phyloP scores from a whole-genome alignment of 2,329 filamentous ascomycete species.

The Lachnellula subtilissima region DNA sequence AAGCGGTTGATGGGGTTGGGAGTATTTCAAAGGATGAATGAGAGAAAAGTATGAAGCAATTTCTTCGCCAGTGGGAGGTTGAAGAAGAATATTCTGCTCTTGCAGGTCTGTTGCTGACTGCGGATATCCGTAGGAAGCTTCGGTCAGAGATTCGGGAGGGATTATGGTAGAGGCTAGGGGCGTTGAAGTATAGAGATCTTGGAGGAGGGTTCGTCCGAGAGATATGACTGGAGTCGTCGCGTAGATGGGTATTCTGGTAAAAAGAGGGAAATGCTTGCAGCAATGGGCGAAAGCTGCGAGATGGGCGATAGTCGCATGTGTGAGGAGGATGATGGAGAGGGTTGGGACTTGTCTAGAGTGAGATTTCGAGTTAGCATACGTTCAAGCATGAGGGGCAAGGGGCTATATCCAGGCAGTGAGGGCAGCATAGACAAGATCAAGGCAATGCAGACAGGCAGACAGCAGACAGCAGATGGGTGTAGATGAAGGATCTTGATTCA shows the following conservation, averaged over 20 bases:
- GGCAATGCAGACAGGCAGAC: neutral
- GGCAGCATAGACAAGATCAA: neutral
- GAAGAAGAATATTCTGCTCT: constrained; percentile 50
- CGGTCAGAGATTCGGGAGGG: constrained; percentile 65
- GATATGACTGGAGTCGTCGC: constrained; percentile 91
- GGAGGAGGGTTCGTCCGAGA: constrained; percentile 81
- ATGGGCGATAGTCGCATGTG: constrained; percentile 87
- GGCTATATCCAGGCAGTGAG: constrained; percentile 9
- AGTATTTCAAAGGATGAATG: constrained; percentile 92
- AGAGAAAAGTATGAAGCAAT: constrained; percentile 88
- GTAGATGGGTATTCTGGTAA: constrained; percentile 89
- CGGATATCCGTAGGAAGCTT: constrained; percentile 51
- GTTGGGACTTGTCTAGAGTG: constrained; percentile 74
- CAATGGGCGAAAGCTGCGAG: constrained; percentile 92
- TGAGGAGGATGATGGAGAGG: constrained; percentile 87
- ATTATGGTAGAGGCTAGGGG: constrained; percentile 84
- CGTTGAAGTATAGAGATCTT: constrained; percentile 88
- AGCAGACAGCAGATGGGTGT: constrained; percentile 4
- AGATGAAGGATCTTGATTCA: constrained; percentile 19
- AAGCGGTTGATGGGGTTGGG: constrained; percentile 86
- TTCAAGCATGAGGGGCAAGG: neutral
- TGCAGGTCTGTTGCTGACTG: constrained; percentile 46
- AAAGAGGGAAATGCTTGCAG: constrained; percentile 92
- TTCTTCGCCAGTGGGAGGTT: constrained; percentile 77
- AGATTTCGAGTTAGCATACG: constrained; percentile 19